These are phyloP conservation scores for Allium cepa DNA, from an alignment of 106 monocot species.

Conservation along the genomic window DNA sequence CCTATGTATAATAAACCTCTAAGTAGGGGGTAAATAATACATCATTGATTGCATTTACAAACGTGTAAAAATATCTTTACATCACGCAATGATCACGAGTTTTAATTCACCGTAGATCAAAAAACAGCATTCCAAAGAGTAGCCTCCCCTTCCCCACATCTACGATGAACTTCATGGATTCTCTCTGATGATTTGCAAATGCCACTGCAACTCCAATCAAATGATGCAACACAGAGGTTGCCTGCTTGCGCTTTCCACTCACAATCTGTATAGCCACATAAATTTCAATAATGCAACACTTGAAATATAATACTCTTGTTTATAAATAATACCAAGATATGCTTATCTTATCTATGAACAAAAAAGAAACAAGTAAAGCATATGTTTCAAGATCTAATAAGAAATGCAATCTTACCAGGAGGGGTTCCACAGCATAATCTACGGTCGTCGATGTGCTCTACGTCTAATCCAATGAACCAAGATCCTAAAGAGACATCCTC, in stretches of 20 bases:
- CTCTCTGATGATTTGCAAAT: slow-evolving; percentile 54
- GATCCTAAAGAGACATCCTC: slow-evolving; percentile 62
- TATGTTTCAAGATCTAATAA: no score
- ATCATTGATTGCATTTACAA: no score
- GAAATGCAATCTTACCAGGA: slow-evolving; percentile 25
- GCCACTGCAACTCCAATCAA: slow-evolving; percentile 69
- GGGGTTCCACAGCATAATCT: slow-evolving; percentile 62
- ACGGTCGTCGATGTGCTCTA: slow-evolving; percentile 50
- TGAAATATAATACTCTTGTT: no score
- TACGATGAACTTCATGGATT: slow-evolving; percentile 44
- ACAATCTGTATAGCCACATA: slow-evolving; percentile 27
- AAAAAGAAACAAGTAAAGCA: no score
- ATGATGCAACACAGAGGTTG: slow-evolving; percentile 61
- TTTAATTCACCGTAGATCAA: slow-evolving; percentile 3
- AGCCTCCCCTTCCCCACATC: slow-evolving; percentile 44
- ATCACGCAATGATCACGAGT: no score
- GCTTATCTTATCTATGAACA: no score
- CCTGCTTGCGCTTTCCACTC: slow-evolving; percentile 72
- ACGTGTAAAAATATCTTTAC: no score
- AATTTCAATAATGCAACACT: no score
- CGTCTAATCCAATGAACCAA: slow-evolving; percentile 61
- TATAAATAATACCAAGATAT: no score
- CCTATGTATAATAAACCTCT: not conserved
- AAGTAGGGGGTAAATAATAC: not conserved
- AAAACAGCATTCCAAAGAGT: slow-evolving; percentile 40